A percentile compares a stretch with the other conserved stretches of the same genome.
phyloP scores from a whole-genome alignment of 306 rosid genomes.

The Medicago lupulina region DNA sequence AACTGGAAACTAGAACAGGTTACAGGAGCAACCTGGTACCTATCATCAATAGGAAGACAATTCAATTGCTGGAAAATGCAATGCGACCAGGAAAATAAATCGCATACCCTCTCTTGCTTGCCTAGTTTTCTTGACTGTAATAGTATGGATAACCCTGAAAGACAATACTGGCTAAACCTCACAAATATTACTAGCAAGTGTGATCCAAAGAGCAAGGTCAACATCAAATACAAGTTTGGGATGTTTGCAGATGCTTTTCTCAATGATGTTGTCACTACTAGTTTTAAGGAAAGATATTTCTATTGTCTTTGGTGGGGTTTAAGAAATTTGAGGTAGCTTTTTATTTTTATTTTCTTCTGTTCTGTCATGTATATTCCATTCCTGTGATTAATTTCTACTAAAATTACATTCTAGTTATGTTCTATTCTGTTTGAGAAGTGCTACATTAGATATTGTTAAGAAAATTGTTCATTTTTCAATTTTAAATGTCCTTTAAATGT shows the following conservation, averaged over 20 bases:
- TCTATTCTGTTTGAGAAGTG: neutral
- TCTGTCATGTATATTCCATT: neutral
- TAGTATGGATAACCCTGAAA: constrained; percentile 49
- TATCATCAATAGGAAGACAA: constrained; percentile 78
- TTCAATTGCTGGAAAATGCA: constrained; percentile 69
- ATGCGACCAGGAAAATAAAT: constrained; percentile 57
- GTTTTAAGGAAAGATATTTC: constrained; percentile 66
- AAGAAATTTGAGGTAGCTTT: constrained; percentile 71
- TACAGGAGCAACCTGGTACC: constrained; percentile 83
- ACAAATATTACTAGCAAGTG: constrained; percentile 58
- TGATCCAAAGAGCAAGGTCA: constrained; percentile 49
- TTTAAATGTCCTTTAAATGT: neutral
- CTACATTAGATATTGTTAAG: neutral
- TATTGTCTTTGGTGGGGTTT: constrained; percentile 64
- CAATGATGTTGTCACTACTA: constrained; percentile 64
- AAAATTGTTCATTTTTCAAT: neutral
- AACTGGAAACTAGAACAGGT: constrained; percentile 49
- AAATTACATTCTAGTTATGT: neutral
- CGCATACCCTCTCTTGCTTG: constrained; percentile 55
- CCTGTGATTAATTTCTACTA: too few species aligned
- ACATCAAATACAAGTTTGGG: constrained; percentile 68
- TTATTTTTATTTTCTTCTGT: neutral
- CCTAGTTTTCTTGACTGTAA: constrained; percentile 67
- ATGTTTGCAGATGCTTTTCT: constrained; percentile 79
- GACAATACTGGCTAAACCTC: constrained; percentile 70